Percentiles rank a stretch among this genome's conserved stretches.
Conservation (phyloP, 257 asterid species). For the Cordia subcordata region DNA sequence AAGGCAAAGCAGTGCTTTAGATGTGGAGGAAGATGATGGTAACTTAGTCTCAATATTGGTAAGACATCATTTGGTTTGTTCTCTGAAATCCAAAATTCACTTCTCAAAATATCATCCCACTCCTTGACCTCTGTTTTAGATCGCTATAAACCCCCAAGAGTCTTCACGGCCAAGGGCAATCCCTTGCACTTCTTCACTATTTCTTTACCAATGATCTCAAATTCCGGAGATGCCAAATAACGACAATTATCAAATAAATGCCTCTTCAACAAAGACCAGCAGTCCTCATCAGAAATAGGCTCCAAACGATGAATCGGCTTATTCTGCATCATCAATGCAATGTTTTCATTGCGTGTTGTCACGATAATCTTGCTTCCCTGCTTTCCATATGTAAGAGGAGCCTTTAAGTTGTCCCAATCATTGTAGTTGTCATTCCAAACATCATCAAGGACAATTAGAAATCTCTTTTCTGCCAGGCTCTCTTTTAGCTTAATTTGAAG, state of each 20-base stretch:
- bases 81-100: background rate
- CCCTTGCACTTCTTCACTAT: constrained; percentile 13
- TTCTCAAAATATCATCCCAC: constrained; percentile 4
- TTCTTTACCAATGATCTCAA: constrained; percentile 1
- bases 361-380: constrained; percentile 50
- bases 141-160: constrained; percentile 8
- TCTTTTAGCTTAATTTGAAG: constrained; percentile 41
- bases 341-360: constrained; percentile 42
- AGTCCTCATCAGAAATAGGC: background rate
- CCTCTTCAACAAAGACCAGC: constrained; percentile 7
- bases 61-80: constrained; percentile 5
- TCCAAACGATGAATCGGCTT: background rate
- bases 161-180: constrained; percentile 12
- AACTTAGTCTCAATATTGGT: constrained; percentile 13
- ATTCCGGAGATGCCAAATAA: background rate
- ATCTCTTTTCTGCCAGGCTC: constrained; percentile 34
- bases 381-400: constrained; percentile 32
- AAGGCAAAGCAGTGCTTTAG: background rate
- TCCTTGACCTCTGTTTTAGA: background rate
- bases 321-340: constrained; percentile 36
- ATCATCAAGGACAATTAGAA: constrained; percentile 53
- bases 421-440: constrained; percentile 44
- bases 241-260: constrained; percentile 6
- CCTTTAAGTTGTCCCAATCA: constrained; percentile 33
- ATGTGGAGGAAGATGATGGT: background rate